A percentile compares a stretch with the other conserved stretches of the same genome.
phyloP scores from a whole-genome alignment of 768 basidiomycete genomes.

The Suillus decipiens region DNA sequence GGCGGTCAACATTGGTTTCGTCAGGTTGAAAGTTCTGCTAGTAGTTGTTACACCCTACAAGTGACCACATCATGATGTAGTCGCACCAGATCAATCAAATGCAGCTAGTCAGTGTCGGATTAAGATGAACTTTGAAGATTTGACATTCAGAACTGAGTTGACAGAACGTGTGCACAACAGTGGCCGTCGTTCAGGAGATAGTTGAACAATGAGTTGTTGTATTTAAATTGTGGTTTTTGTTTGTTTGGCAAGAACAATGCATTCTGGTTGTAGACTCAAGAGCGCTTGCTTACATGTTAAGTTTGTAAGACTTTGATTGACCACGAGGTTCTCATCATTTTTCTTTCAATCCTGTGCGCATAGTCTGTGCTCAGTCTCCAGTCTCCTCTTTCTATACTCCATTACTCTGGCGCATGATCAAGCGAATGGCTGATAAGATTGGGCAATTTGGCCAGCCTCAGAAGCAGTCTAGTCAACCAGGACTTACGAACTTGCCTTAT shows the following conservation, averaged over 20 bases:
- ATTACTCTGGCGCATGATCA: constrained; percentile 36
- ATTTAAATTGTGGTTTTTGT: not conserved
- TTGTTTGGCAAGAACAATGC: constrained; percentile 7
- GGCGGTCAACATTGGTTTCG: not conserved
- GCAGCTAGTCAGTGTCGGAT: not conserved
- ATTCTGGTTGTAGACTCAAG: not conserved
- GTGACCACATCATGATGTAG: not conserved
- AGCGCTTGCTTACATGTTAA: not conserved
- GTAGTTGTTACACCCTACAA: not conserved
- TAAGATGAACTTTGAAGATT: not conserved
- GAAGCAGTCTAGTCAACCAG: constrained; percentile 9
- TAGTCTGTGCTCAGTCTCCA: not conserved
- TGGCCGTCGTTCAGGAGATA: not conserved
- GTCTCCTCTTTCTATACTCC: not conserved
- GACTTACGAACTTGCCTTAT: constrained; percentile 5
- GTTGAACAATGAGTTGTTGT: not conserved
- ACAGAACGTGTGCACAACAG: not conserved
- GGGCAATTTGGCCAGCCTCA: constrained; percentile 30
- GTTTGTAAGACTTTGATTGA: not conserved
- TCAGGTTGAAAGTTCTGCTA: not conserved
- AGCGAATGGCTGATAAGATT: constrained; percentile 53
- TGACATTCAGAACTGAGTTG: not conserved
- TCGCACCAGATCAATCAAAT: not conserved
- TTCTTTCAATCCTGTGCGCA: constrained; percentile 8
- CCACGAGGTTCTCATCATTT: not conserved